A percentile compares a stretch with the other conserved stretches of the same genome.
phyloP scores from a whole-genome alignment of 768 basidiomycete genomes.

The Rubroboletus pulcherrimus region DNA sequence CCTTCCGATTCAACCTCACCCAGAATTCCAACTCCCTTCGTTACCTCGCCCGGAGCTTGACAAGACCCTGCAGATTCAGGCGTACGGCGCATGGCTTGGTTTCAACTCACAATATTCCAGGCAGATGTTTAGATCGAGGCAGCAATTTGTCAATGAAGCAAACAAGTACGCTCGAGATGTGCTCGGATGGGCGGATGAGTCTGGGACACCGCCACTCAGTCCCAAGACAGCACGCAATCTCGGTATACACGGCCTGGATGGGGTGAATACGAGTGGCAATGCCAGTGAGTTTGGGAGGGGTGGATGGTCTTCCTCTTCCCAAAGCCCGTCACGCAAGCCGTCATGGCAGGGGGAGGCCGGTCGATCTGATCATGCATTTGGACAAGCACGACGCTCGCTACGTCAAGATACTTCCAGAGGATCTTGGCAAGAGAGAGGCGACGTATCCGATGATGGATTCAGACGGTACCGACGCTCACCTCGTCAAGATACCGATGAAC shows the following conservation, averaged over 20 bases:
- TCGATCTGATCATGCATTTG: neutral
- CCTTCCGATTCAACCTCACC: constrained; percentile 38
- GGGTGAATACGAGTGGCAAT: constrained; percentile 18
- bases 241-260: constrained; percentile 38
- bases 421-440: neutral
- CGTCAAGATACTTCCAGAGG: constrained; percentile 1
- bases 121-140: constrained; percentile 36
- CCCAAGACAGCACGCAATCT: constrained; percentile 49
- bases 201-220: constrained; percentile 35
- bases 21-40: constrained; percentile 27
- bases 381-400: neutral
- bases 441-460: neutral
- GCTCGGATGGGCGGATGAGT: constrained; percentile 37
- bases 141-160: constrained; percentile 38
- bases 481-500: constrained; percentile 2
- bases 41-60: constrained; percentile 27
- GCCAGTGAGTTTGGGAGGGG: neutral
- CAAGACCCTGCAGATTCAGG: constrained; percentile 42
- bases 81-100: constrained; percentile 54
- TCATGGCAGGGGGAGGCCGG: constrained; percentile 10
- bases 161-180: constrained; percentile 35
- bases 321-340: constrained; percentile 3
- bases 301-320: constrained; percentile 1
- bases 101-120: constrained; percentile 47
- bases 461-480: neutral